Conservation (phyloP, 2,329 filamentous ascomycete genomes). For the Neospermospora avenae region DNA sequence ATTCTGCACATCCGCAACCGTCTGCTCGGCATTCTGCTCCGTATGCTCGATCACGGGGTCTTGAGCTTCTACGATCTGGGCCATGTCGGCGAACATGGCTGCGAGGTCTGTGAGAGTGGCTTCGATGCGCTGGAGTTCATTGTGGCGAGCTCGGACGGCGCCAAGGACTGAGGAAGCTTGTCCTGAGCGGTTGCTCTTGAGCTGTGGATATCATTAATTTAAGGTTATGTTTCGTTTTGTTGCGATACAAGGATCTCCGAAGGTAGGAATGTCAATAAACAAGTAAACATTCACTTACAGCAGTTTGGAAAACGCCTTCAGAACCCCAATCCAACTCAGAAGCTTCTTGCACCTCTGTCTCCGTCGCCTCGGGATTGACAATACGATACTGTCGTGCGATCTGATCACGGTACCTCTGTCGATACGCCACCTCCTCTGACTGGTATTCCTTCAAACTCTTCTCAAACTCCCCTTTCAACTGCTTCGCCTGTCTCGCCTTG, state of each 20-base stretch:
- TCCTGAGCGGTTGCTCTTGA: constrained; percentile 70
- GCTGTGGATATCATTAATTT: constrained; percentile 46
- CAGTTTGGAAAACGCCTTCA: constrained; percentile 78
- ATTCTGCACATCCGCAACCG: constrained; percentile 62
- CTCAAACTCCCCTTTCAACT: constrained; percentile 72
- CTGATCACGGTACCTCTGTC: constrained; percentile 69
- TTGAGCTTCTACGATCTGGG: constrained; percentile 70
- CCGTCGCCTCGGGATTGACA: constrained; percentile 76
- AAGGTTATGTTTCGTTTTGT: too few relatives aligned
- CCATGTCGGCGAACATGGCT: constrained; percentile 70
- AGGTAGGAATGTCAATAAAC: constrained; percentile 1
- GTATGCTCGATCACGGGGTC: constrained; percentile 59
- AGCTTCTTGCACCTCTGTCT: constrained; percentile 67
- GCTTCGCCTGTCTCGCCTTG: constrained; percentile 70
- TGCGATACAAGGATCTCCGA: too few relatives aligned
- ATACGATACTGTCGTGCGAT: constrained; percentile 79
- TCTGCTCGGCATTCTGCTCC: constrained; percentile 63
- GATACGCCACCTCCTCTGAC: constrained; percentile 68
- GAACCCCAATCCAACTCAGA: constrained; percentile 70
- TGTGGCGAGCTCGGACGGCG: constrained; percentile 77
- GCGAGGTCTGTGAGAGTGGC: constrained; percentile 68
- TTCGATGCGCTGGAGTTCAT: constrained; percentile 79
- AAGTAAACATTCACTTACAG: constrained; percentile 52
- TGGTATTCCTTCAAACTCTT: constrained; percentile 68
- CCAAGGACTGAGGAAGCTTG: constrained; percentile 72